These are phyloP conservation scores for Hirschfeldia incana DNA, from an alignment of 345 rosid species.

Conservation along the genomic window DNA sequence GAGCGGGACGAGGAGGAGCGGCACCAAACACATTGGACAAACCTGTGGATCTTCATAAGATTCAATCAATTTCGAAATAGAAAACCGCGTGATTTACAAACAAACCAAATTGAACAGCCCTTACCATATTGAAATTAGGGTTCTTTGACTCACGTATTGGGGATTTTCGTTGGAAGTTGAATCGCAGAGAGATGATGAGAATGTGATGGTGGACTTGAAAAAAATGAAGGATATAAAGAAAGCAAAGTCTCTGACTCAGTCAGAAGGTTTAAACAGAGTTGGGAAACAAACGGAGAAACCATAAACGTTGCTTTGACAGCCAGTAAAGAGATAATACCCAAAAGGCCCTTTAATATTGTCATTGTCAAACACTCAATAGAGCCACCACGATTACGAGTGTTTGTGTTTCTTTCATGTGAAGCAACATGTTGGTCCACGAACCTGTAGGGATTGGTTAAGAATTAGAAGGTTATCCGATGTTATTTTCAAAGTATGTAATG, in stretches of 20 bases:
- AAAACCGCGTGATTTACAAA: background rate
- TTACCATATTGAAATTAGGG: constrained; percentile 37
- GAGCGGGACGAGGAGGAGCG: constrained; percentile 90
- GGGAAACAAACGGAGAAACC: background rate
- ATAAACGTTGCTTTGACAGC: constrained; percentile 20
- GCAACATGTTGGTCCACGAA: too few species aligned
- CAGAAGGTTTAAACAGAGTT: constrained; percentile 12
- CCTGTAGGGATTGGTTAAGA: too few species aligned
- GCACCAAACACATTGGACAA: constrained; percentile 83
- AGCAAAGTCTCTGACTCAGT: background rate
- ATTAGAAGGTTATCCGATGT: too few species aligned
- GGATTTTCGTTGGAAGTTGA: constrained; percentile 8
- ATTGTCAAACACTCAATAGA: too few species aligned
- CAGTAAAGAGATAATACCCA: background rate
- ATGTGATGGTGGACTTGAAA: background rate
- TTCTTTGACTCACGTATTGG: constrained; percentile 7
- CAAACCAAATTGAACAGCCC: background rate
- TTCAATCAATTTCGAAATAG: constrained; percentile 3
- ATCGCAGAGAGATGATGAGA: constrained; percentile 10
- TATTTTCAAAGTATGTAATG: background rate
- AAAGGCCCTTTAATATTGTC: background rate
- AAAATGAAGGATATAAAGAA: background rate
- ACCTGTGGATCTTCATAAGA: constrained; percentile 46
- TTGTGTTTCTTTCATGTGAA: too few species aligned
- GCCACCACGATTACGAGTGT: too few species aligned